Conservation (phyloP, 345 rosid genomes). For the Ceriops zippeliana region DNA sequence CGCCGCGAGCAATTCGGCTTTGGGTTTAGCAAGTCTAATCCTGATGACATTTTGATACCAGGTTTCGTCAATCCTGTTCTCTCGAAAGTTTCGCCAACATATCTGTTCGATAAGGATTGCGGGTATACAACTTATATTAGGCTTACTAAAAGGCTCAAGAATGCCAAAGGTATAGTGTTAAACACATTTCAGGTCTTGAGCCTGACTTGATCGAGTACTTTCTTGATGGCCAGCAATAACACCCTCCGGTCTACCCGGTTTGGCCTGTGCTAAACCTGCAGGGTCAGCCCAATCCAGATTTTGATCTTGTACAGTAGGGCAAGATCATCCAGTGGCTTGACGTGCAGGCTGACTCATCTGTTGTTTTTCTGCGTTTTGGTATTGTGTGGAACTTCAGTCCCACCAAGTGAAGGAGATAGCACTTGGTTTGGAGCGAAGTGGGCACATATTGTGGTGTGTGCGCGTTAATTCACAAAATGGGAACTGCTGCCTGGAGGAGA, state of each 20-base stretch:
- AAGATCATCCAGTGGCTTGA: constrained; percentile 11
- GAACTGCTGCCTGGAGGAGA: constrained; percentile 10
- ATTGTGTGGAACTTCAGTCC: constrained; percentile 11
- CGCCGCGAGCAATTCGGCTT: constrained; percentile 4
- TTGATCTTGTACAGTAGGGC: constrained; percentile 2
- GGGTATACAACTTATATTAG: constrained; percentile 8
- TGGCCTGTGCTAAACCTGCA: background rate
- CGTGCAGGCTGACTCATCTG: constrained; percentile 14
- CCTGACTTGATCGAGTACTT: background rate
- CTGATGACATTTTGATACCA: constrained; percentile 7
- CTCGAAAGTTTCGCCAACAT: background rate
- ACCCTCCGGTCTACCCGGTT: constrained; percentile 3
- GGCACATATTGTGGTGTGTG: constrained; percentile 17
- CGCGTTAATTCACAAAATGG: background rate
- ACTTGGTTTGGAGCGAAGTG: constrained; percentile 15
- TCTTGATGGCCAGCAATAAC: background rate
- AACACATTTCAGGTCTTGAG: constrained; percentile 13
- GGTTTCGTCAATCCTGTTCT: constrained; percentile 12
- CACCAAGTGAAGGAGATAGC: constrained; percentile 23
- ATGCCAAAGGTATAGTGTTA: constrained; percentile 9
- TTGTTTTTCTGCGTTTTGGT: constrained; percentile 23
- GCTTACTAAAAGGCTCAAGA: constrained; percentile 1
- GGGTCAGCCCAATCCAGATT: constrained; percentile 7
- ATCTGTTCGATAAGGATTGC: constrained; percentile 5
- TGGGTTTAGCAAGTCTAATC: constrained; percentile 3